These are phyloP conservation scores for Datura wrightii DNA, from an alignment of 257 asterid species.

Conservation along the genomic window DNA sequence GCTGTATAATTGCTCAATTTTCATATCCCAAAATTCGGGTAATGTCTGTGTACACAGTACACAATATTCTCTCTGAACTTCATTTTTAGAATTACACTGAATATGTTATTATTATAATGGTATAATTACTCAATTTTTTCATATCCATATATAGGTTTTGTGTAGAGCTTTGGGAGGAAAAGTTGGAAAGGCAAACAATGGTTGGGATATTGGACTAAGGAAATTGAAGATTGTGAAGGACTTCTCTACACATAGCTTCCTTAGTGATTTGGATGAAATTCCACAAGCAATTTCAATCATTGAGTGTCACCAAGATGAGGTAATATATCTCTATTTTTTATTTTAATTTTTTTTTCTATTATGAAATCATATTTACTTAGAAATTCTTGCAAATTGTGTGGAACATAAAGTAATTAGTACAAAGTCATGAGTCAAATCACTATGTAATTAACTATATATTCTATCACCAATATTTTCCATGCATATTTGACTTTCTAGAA, in stretches of 20 bases:
- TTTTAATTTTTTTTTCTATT: background rate
- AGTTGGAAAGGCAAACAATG: slow-evolving; percentile 58
- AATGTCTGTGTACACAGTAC: too few species aligned
- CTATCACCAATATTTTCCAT: background rate
- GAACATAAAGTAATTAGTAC: background rate
- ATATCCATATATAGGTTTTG: slow-evolving; percentile 46
- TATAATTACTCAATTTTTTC: background rate
- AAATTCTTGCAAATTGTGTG: background rate
- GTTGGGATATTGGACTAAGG: slow-evolving; percentile 85
- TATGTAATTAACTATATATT: background rate
- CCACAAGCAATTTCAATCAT: slow-evolving; percentile 61
- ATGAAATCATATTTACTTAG: background rate
- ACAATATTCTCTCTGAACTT: too few species aligned
- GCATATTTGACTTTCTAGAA: background rate
- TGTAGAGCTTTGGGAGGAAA: slow-evolving; percentile 81
- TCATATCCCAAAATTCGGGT: too few species aligned
- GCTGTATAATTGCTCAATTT: too few species aligned
- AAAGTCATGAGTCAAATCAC: background rate
- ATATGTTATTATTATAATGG: too few species aligned
- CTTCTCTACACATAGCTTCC: slow-evolving; percentile 42
- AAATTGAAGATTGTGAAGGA: slow-evolving; percentile 53
- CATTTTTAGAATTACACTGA: too few species aligned
- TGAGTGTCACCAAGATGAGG: slow-evolving; percentile 87
- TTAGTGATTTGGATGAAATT: slow-evolving; percentile 48
- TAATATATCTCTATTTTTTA: slow-evolving; percentile 3